Conservation (phyloP, 306 rosid species). For the Luffa aegyptiaca region DNA sequence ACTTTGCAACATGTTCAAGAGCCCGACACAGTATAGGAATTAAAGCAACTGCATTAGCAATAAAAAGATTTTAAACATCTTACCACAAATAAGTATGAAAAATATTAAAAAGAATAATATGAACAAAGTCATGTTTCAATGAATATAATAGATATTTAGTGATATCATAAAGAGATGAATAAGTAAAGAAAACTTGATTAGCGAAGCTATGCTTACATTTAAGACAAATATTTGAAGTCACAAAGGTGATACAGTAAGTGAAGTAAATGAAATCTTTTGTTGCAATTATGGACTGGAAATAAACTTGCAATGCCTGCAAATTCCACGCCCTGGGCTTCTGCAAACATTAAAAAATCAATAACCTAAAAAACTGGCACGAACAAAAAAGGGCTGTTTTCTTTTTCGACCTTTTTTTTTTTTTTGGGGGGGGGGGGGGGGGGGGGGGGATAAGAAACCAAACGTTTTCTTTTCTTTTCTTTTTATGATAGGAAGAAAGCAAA, state of each 20-base stretch:
- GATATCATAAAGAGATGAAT: not conserved
- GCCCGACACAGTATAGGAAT: conserved; percentile 81
- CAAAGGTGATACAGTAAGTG: conserved; percentile 67
- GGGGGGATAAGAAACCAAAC: not conserved
- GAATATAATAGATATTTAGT: not conserved
- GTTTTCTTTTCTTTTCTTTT: not conserved
- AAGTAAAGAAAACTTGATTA: not conserved
- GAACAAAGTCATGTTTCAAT: not conserved
- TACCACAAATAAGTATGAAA: conserved; percentile 3
- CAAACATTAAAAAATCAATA: conserved; percentile 9
- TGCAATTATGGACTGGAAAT: conserved; percentile 61
- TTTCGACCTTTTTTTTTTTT: not conserved
- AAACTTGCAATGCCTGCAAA: conserved; percentile 76
- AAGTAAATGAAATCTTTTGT: conserved; percentile 84
- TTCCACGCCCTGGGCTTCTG: conserved; percentile 96
- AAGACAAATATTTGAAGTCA: conserved; percentile 73
- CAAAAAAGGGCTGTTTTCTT: not conserved
- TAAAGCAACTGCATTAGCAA: conserved; percentile 59
- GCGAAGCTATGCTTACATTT: conserved; percentile 36
- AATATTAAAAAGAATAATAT: not conserved
- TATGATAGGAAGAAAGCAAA: not conserved
- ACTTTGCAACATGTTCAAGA: conserved; percentile 86
- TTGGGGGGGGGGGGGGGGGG: not conserved
- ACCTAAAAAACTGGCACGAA: not conserved
- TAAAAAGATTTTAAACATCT: conserved; percentile 8